Percentiles rank a stretch among this genome's conserved stretches.
Evolutionary conservation across 2,329 filamentous ascomycete genomes (phyloP).

Genomic region (Ramularia endophylla): DNA sequence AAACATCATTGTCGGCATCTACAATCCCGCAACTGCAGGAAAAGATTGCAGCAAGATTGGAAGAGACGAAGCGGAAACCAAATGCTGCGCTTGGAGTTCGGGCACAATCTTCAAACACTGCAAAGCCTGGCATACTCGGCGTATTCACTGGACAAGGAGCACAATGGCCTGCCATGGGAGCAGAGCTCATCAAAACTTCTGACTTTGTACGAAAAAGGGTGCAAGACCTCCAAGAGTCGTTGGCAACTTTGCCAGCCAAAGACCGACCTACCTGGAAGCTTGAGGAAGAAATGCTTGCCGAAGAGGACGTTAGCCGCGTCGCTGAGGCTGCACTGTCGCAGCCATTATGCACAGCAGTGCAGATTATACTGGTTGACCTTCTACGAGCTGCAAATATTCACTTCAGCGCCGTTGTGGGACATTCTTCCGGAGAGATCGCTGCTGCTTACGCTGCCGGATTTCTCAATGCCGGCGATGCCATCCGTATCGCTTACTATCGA

Average conservation of each 20-base stretch:
- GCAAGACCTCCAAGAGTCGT: conserved; percentile 4
- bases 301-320: conserved; percentile 5
- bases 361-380: conserved; percentile 44
- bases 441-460: conserved; percentile 27
- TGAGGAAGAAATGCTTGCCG: conserved; percentile 12
- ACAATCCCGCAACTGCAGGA: too few species aligned
- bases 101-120: too few species aligned
- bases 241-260: conserved; percentile 1
- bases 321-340: conserved; percentile 39
- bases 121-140: conserved; percentile 7
- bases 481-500: conserved; percentile 22
- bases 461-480: conserved; percentile 14
- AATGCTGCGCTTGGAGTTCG: too few species aligned
- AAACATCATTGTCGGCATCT: too few species aligned
- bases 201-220: too few species aligned
- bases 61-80: too few species aligned
- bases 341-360: conserved; percentile 50
- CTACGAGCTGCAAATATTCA: conserved; percentile 25
- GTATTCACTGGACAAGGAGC: conserved; percentile 16
- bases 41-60: too few species aligned
- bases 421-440: conserved; percentile 30
- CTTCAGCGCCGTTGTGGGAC: conserved; percentile 25
- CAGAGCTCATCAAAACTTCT: conserved; percentile 5
- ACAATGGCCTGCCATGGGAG: conserved; percentile 14
- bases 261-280: conserved; percentile 7